Conservation (phyloP, 1,139 yeast genomes). For the Diutina mesorugosa region DNA sequence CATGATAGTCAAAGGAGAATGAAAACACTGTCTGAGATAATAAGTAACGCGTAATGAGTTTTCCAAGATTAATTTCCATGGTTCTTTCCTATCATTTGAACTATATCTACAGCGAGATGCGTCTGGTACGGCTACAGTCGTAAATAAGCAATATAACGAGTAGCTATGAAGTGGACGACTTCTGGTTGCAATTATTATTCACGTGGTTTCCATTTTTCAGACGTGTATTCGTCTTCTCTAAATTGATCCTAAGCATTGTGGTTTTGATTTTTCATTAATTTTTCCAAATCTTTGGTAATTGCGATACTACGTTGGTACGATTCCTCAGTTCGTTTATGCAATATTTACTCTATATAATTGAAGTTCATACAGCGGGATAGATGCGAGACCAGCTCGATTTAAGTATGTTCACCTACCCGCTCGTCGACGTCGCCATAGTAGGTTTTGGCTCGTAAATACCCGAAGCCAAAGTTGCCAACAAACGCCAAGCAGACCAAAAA, state of each 20-base stretch:
- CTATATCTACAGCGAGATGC: not conserved
- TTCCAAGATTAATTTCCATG: not conserved
- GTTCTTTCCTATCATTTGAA: not conserved
- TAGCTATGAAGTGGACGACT: not conserved
- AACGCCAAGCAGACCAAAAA: slow-evolving; percentile 16
- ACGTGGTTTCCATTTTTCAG: too few species aligned
- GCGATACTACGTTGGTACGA: not conserved
- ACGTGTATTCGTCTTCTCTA: too few species aligned
- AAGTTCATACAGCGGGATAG: not conserved
- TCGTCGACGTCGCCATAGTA: slow-evolving; percentile 18
- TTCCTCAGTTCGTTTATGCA: not conserved
- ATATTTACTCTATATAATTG: not conserved
- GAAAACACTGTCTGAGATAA: not conserved
- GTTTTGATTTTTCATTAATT: too few species aligned
- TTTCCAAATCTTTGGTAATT: not conserved
- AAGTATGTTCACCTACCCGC: not conserved
- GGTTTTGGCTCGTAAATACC: slow-evolving; percentile 31
- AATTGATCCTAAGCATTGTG: too few species aligned
- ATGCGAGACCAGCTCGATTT: not conserved
- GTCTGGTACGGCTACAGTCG: not conserved
- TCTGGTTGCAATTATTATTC: not conserved
- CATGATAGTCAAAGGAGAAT: not conserved
- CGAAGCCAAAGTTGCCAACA: slow-evolving; percentile 29
- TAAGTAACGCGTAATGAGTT: too few species aligned
- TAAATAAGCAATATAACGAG: not conserved